Evolutionary conservation across 306 rosid genomes (phyloP).

Genomic region (Oemleria cerasiformis): DNA sequence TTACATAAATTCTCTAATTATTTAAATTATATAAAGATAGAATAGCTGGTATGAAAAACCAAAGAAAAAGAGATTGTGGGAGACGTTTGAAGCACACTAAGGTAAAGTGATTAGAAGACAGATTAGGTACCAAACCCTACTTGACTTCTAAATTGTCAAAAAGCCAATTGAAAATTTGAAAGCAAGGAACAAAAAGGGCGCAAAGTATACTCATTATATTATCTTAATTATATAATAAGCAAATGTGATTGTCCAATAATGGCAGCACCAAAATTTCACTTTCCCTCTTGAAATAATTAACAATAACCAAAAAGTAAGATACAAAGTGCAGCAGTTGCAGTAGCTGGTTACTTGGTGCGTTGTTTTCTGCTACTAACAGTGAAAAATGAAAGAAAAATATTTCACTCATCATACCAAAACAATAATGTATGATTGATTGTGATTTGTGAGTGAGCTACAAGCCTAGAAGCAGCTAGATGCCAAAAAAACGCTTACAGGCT

Average conservation of each 20-base stretch:
- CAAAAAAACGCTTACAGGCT: constrained; percentile 68
- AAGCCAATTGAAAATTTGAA: background rate
- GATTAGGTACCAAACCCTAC: no score
- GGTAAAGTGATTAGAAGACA: no score
- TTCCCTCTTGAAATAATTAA: background rate
- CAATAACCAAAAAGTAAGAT: background rate
- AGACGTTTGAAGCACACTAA: no score
- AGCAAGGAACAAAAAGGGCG: background rate
- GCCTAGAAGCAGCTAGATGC: constrained; percentile 27
- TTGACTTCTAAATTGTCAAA: no score
- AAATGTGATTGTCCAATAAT: background rate
- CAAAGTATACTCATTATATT: background rate
- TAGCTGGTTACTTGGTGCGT: background rate
- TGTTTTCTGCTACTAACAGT: background rate
- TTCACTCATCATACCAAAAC: background rate
- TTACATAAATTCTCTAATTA: no score
- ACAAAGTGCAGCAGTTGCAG: background rate
- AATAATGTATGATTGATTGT: background rate
- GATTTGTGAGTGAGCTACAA: background rate
- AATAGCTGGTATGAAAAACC: no score
- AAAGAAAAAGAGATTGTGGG: no score
- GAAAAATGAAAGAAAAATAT: background rate
- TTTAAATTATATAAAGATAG: no score
- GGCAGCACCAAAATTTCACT: background rate
- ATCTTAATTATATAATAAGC: background rate